Conservation (phyloP, 169 alveolate genomes). For the Plasmodium vinckei region DNA sequence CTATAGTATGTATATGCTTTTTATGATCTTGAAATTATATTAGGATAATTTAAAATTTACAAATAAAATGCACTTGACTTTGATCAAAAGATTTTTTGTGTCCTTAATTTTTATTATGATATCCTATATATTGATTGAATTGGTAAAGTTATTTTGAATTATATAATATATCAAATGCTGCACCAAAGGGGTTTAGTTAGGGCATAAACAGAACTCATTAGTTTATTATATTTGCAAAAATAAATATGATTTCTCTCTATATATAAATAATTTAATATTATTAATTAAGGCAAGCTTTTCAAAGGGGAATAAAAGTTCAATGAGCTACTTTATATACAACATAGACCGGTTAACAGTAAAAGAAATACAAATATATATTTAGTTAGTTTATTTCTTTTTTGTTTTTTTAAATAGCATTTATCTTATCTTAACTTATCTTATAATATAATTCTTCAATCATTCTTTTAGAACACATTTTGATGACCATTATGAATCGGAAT, state of each 20-base stretch:
- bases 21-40: not conserved
- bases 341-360: conserved; percentile 37
- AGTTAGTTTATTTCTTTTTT: no score
- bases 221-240: no score
- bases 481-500: conserved; percentile 63
- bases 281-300: conserved; percentile 28
- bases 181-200: no score
- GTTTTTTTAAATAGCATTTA: no score
- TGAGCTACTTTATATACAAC: conserved; percentile 60
- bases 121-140: conserved; percentile 54
- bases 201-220: no score
- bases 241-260: no score
- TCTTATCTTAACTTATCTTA: no score
- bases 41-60: conserved; percentile 66
- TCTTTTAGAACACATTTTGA: conserved; percentile 26
- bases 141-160: conserved; percentile 11
- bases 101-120: conserved; percentile 50
- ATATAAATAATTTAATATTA: no score
- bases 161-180: no score
- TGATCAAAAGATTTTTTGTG: conserved; percentile 64
- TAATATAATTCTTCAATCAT: no score
- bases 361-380: not conserved
- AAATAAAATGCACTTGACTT: conserved; percentile 70
- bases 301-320: conserved; percentile 20
- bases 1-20: not conserved